Conservation (phyloP, 108 stramenopile genomes). For the Heterococcus sp. region DNA sequence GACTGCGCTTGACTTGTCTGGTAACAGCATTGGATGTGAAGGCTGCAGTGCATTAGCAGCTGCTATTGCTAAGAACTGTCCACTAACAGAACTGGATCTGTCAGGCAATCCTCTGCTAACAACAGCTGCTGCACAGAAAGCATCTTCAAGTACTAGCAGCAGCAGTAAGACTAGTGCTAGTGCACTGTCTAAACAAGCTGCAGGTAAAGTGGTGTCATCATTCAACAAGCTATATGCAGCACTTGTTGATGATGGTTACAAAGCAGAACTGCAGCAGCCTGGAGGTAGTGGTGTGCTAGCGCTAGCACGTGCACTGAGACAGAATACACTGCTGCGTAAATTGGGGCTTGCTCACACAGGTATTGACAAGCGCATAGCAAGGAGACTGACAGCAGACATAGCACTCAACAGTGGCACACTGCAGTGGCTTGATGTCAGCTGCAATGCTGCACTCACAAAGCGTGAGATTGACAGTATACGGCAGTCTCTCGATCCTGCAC, state of each 20-base stretch:
- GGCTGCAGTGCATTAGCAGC: slow-evolving; percentile 8
- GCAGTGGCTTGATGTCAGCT: neutral
- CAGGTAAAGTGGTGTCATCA: neutral
- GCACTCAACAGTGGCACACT: neutral
- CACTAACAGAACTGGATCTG: neutral
- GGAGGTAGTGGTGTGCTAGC: neutral
- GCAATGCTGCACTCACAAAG: neutral
- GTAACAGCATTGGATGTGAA: slow-evolving; percentile 17
- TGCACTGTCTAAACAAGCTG: neutral
- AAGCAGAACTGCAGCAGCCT: neutral
- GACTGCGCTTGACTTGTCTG: slow-evolving; percentile 1
- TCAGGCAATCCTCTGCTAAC: neutral
- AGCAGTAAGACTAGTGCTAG: neutral
- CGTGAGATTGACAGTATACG: neutral
- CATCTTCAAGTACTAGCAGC: too few species aligned
- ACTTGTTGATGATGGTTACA: neutral
- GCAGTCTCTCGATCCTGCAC: too few species aligned
- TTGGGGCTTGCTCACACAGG: neutral
- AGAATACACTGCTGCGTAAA: neutral
- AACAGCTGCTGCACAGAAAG: neutral
- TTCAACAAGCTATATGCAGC: neutral
- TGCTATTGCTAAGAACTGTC: neutral
- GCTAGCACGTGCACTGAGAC: neutral
- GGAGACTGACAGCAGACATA: neutral
- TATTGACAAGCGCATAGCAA: neutral